Evolutionary conservation across 2,329 filamentous ascomycete genomes (phyloP).

Genomic region (Penicillium brasilianum): DNA sequence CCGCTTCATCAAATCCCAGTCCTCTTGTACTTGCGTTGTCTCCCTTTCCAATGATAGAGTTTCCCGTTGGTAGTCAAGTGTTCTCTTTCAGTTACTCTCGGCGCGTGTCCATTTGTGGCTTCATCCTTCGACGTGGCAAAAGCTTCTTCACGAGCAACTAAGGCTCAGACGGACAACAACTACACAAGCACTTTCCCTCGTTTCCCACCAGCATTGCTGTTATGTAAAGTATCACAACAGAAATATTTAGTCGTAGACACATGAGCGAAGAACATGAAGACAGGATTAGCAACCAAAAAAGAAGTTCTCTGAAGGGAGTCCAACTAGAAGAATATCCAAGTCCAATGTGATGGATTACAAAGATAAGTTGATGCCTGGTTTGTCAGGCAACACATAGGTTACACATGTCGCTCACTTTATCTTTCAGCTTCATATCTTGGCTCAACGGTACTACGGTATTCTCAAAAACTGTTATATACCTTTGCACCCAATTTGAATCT

Average conservation of each 20-base stretch:
- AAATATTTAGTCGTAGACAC: too few relatives aligned
- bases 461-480: background rate
- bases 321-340: background rate
- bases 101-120: background rate
- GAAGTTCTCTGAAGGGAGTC: too few relatives aligned
- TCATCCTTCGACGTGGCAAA: background rate
- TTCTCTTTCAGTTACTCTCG: background rate
- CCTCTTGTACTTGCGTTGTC: background rate
- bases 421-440: background rate
- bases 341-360: background rate
- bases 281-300: too few relatives aligned
- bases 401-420: background rate
- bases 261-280: too few relatives aligned
- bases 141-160: background rate
- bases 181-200: background rate
- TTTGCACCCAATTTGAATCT: background rate
- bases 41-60: background rate
- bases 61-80: background rate
- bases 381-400: background rate
- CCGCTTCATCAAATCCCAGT: background rate
- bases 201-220: too few relatives aligned
- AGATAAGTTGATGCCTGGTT: background rate
- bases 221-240: too few relatives aligned
- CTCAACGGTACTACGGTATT: background rate
- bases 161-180: background rate